Evolutionary conservation across 495 filamentous ascomycete genomes (phyloP), one percentile per base, ranked within the genome.

Genomic region (Sporormia fimetaria): DNA sequence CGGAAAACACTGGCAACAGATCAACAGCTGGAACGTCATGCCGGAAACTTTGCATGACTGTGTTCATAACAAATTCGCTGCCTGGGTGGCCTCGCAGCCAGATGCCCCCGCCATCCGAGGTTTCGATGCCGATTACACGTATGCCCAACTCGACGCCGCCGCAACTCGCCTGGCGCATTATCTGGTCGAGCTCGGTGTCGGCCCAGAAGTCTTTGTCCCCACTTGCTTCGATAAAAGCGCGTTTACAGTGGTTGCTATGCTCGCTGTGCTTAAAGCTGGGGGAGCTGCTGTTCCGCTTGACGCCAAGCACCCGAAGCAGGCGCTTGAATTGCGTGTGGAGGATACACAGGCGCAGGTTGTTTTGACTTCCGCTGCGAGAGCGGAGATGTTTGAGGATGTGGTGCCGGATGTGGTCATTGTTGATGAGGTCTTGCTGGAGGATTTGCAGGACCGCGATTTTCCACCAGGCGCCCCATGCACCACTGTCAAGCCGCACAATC

Each of bases 181-280:
- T 21, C 40, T 55, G 25, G 34, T 44, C 18, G 39, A 47, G 17
- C 33, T 62, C 0, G 70, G 71, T 3, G 63, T 74, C 18, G 61
- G 64, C 1, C 61, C 68, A 1, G 70, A 70, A 53, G 52, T 52
- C 14, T 57, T 68, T 12, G 70, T 78, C 23, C 67, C 65, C 5
- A 57, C 74, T 15, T 74, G 67, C 46, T 75, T 76, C 31, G 69
- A 73, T 23, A 69, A 68, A 41, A 65, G 61, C 23, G 49, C 49
- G 48, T 69, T 62, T 57, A 46, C 56, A 8, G 38, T 62, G 1
- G 58, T 69, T 8, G 57, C 60, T 6, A 56, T 63, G 39, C 46
- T 66, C 2, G 65, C 59, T 1, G 55, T 63, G 22, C 44, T 67
- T 20, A 59, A 61, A 35, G 59, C 63, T 1, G 64, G 63, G 7